Base-by-base conservation (phyloP, 2,329 filamentous ascomycete genomes). In the Leptographium galeiforme region DNA sequence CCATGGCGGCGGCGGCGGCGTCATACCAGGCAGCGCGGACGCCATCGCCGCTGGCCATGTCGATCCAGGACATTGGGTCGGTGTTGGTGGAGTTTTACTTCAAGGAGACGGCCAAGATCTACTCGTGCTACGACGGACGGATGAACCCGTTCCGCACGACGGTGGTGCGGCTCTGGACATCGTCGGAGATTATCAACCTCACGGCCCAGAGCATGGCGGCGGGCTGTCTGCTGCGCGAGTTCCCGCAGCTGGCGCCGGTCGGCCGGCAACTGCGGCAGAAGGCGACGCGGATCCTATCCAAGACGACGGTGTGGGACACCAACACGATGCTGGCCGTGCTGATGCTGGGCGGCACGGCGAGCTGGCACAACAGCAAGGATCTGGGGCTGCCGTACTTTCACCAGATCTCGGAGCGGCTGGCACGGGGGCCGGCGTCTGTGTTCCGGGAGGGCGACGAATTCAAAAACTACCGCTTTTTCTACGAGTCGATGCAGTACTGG, bases 141-240 rank as follows among this genome's bases (percentile, higher is more conserved):
- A 68, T 78, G 60, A 81, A 80, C 58, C 76, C 76, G 2, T 79
- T 79, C 60, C 68, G 76, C 68, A 32, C 73, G 70, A 32, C 68
- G 73, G 11, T 79, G 70, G 68, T 68, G 71, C 48, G 50, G 8
- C 44, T 38, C 19, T 59, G 57, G 57, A 47, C 38, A 40, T 72
- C 71, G 30, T 77, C 74, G 1, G 63, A 73, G 33, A 73, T 75
- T 3, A 74, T 78, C 57, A 75, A 73, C 59, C 75, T 72, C 48
- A 74, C 75, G 0, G 74, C 79, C 56, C 76, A 79, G 58, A 78
- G 76, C 58, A 80, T 79, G 76, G 74, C 76, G 1, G 75, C 76
- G 7, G 76, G 75, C 4, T 75, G 75, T 10, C 66, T 79, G 1
- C 70, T 76, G 5, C 75, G 75, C 50, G 74, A 74, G 38, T 77